These are phyloP conservation scores for Viola odorata DNA, from an alignment of 345 rosid species.

Conservation along the genomic window DNA sequence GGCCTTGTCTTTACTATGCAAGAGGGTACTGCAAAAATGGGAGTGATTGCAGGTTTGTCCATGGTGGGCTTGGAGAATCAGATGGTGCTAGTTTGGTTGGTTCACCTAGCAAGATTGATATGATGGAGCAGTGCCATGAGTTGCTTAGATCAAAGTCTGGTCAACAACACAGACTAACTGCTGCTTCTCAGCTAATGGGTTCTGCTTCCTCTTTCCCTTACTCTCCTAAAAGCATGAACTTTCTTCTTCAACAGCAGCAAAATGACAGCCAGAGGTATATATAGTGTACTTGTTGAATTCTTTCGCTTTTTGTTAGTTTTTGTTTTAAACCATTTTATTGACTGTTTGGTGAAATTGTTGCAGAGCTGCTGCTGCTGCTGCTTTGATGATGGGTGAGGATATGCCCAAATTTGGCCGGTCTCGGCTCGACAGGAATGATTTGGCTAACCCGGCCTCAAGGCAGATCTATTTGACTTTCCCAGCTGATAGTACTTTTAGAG, in stretches of 20 bases:
- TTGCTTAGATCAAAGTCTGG: constrained; percentile 79
- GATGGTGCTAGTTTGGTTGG: constrained; percentile 46
- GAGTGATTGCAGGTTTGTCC: constrained; percentile 72
- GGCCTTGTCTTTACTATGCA: constrained; percentile 79
- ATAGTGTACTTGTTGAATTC: background rate
- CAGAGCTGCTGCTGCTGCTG: constrained; percentile 49
- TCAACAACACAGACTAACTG: constrained; percentile 58
- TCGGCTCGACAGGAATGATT: constrained; percentile 70
- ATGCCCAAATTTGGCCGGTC: constrained; percentile 61
- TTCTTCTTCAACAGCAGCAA: constrained; percentile 59
- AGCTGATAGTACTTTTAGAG: constrained; percentile 90
- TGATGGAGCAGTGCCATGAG: constrained; percentile 60
- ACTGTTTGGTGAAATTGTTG: background rate
- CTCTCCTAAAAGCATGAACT: constrained; percentile 58
- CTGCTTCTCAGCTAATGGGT: constrained; percentile 47
- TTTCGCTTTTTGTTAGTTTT: background rate
- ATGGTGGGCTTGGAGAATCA: constrained; percentile 41
- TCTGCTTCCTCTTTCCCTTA: constrained; percentile 47
- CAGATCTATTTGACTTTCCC: constrained; percentile 97
- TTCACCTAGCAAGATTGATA: constrained; percentile 68
- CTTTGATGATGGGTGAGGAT: constrained; percentile 69
- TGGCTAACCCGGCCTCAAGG: constrained; percentile 81
- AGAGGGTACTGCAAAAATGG: constrained; percentile 95
- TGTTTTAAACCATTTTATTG: background rate
- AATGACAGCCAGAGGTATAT: constrained; percentile 64